Evolutionary conservation across 192 early-diverging fungal genomes (phyloP).

Genomic region (Oehlia diaphana): DNA sequence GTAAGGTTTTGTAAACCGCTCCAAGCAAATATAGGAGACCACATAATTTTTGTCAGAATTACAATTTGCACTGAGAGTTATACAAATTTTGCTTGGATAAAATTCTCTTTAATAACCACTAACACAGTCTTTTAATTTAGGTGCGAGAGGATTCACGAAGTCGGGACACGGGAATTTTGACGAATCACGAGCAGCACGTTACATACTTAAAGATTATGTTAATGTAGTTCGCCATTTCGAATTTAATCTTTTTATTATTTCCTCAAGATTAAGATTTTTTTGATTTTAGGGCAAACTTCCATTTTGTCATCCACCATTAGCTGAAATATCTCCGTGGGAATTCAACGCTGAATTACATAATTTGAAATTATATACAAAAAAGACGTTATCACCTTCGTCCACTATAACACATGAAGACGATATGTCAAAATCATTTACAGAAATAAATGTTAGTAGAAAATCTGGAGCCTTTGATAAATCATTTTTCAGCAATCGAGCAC

Average conservation of each 20-base stretch:
- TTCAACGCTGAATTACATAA: conserved; percentile 89
- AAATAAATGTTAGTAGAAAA: conserved; percentile 46
- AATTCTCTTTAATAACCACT: conserved; percentile 7
- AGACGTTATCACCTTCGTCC: conserved; percentile 34
- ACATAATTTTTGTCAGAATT: too few relatives aligned
- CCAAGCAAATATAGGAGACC: too few relatives aligned
- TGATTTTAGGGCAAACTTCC: conserved; percentile 79
- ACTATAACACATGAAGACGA: conserved; percentile 22
- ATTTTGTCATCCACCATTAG: conserved; percentile 87
- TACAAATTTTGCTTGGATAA: too few relatives aligned
- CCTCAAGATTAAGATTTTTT: not conserved
- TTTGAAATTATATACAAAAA: conserved; percentile 55
- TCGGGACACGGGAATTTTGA: conserved; percentile 95
- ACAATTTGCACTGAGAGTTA: too few relatives aligned
- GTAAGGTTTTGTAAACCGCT: conserved; percentile 35
- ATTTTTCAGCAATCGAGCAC: conserved; percentile 46
- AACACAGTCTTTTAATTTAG: conserved; percentile 33
- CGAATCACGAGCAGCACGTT: conserved; percentile 93
- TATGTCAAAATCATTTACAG: conserved; percentile 55
- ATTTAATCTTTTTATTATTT: not conserved
- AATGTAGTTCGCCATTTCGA: conserved; percentile 48
- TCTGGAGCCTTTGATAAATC: conserved; percentile 54
- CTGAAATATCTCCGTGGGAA: conserved; percentile 46
- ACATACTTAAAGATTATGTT: conserved; percentile 98
- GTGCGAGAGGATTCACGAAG: conserved; percentile 89